phyloP scores from a whole-genome alignment of 306 rosid genomes.

The Corylus heterophylla region DNA sequence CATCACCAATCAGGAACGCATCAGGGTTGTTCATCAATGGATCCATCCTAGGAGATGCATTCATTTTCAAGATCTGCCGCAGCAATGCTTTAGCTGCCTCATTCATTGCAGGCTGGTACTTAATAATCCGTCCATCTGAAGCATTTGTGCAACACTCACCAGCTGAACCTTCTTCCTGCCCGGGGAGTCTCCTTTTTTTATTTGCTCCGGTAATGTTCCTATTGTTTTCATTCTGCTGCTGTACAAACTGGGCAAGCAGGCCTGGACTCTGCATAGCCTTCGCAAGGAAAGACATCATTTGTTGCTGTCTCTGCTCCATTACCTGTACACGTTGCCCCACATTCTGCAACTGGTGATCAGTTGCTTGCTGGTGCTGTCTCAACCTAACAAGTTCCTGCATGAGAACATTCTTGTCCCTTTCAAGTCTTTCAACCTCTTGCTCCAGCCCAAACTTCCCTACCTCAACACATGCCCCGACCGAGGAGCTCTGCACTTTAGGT shows the following conservation, averaged over 20 bases:
- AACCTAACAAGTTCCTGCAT: slow-evolving; percentile 73
- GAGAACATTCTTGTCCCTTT: slow-evolving; percentile 64
- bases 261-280: slow-evolving; percentile 63
- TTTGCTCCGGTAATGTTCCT: slow-evolving; percentile 37
- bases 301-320: slow-evolving; percentile 71
- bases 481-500: slow-evolving; percentile 40
- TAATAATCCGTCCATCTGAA: slow-evolving; percentile 52
- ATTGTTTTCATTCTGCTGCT: slow-evolving; percentile 54
- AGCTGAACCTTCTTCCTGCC: slow-evolving; percentile 42
- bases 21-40: slow-evolving; percentile 43
- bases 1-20: slow-evolving; percentile 43
- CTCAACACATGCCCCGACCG: slow-evolving; percentile 41
- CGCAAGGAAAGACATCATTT: slow-evolving; percentile 68
- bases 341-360: slow-evolving; percentile 56
- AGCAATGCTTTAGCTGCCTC: slow-evolving; percentile 64
- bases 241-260: slow-evolving; percentile 55
- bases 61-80: slow-evolving; percentile 52
- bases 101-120: slow-evolving; percentile 56
- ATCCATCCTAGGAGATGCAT: slow-evolving; percentile 44
- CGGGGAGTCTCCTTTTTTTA: slow-evolving; percentile 57
- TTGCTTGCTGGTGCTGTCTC: slow-evolving; percentile 60
- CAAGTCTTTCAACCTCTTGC: slow-evolving; percentile 58
- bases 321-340: slow-evolving; percentile 62
- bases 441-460: slow-evolving; percentile 55
- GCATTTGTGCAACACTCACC: slow-evolving; percentile 30